A percentile compares a stretch with the other conserved stretches of the same genome.
Evolutionary conservation across 306 rosid genomes (phyloP).

Genomic region (Dryas alaskensis): DNA sequence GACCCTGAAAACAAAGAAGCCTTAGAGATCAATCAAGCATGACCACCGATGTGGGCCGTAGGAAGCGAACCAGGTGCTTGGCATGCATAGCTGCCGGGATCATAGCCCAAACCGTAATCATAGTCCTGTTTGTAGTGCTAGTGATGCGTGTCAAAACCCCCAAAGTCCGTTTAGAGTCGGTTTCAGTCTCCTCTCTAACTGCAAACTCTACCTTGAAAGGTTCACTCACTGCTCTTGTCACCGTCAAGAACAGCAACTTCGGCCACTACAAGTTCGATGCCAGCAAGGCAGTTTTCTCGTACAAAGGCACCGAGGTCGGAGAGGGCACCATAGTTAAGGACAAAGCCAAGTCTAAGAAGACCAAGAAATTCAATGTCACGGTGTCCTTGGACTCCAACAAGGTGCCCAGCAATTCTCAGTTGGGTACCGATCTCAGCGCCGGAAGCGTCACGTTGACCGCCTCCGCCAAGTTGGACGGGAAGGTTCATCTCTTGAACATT

Average conservation of each 20-base stretch:
- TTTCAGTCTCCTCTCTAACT: neutral
- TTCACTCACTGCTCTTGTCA: constrained; percentile 13
- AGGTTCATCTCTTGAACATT: constrained; percentile 30
- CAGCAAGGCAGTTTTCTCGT: constrained; percentile 22
- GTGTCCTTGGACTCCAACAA: constrained; percentile 22
- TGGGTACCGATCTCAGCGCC: constrained; percentile 25
- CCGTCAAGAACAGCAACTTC: constrained; percentile 35
- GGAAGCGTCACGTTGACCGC: constrained; percentile 30
- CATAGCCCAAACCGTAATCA: constrained; percentile 21
- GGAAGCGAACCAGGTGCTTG: constrained; percentile 21
- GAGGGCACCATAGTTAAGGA: constrained; percentile 17
- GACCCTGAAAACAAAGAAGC: neutral
- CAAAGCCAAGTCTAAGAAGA: constrained; percentile 23
- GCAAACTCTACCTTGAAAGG: constrained; percentile 18
- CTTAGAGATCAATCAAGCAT: neutral
- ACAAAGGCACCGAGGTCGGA: constrained; percentile 31
- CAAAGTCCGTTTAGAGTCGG: constrained; percentile 31
- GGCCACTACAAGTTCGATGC: constrained; percentile 35
- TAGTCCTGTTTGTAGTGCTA: constrained; percentile 23
- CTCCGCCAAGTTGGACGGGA: constrained; percentile 33
- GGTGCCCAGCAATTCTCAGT: constrained; percentile 13
- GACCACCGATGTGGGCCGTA: constrained; percentile 4
- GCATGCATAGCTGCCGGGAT: constrained; percentile 17
- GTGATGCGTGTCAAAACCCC: constrained; percentile 31
- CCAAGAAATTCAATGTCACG: constrained; percentile 24